Evolutionary conservation across 805 yeast species (phyloP), one percentile per base, ranked within the genome.

Genomic region (Tanozyma kutaoensis): DNA sequence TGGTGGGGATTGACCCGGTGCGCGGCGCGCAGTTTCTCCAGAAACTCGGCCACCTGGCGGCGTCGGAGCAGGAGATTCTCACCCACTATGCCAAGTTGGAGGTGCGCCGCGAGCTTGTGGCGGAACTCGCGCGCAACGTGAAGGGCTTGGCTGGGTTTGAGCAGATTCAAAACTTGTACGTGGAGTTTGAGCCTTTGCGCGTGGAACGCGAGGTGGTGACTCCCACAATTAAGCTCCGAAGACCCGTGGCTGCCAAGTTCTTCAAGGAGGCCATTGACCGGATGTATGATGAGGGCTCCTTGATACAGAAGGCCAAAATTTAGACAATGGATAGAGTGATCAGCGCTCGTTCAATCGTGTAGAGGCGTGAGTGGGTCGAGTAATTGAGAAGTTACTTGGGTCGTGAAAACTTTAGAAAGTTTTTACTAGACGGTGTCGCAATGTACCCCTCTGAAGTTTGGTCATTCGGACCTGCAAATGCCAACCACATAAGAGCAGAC

Each of bases 1-100:
- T 78, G 22, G 41, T 70, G 22, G 85, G 86, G 19, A 49, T 77
- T 24, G 79, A 75, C 27, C 62, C 65, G 3, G 67, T 15, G 17
- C 5, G 7, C 7, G 17, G 5, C 7, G 7, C 17, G 7, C 5
- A 15, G 17, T 15, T 15, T 5, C 7, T 15, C 7, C 17, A 15
- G n/a, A n/a, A n/a, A n/a, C n/a, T n/a, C n/a, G n/a, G n/a, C n/a
- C n/a, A n/a, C n/a, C n/a, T n/a, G n/a, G n/a, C n/a, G 11, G 25
- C 5, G 14, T 34, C 24, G 58, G 37, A 33, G 12, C 39, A 28
- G 17, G 28, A 9, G 12, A 27, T 47, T 14, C 30, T 47, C 27
- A 19, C 25, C 18, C 29, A 26, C 10, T 27, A 35, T 35, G 45
- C 43, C 37, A 26, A 31, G 27, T 19, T 24, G 4, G 35, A 36